Evolutionary conservation across 2,329 filamentous ascomycete species (phyloP), one percentile per base, ranked within the genome.

Genomic region (Emericellopsis atlantica): DNA sequence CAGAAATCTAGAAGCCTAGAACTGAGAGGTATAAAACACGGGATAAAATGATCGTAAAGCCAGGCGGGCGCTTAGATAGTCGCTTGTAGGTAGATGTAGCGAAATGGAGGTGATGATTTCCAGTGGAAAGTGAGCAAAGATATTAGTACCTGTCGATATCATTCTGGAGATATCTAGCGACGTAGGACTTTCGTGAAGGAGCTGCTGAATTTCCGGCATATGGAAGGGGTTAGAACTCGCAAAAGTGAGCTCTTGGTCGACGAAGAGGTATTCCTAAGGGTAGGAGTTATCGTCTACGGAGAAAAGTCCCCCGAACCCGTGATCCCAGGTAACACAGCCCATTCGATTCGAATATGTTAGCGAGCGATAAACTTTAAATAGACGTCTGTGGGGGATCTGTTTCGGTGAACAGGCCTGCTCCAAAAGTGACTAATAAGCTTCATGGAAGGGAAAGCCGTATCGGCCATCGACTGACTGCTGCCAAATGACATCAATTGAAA

Each of bases 381-480:
- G 42, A 38, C 36, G 39, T 31, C 42, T 41, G 0, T n/a, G 23
- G 16, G 44, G 44, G 26, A 46, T 36, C 23, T 26, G 26, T 26
- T 26, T 31, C 10, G 42, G 36, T 16, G 36, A 40, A 40, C 37
- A 32, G 22, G 32, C 40, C 26, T 40, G 22, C 36, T 46, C 44
- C n/a, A 46, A 40, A 36, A 45, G 37, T 14, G 32, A 37, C 45
- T 38, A 46, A 37, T 43, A 46, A 32, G 43, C 43, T 32, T 39
- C 43, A 43, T 46, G 43, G 40, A 44, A 43, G n/a, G 43, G 40
- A 43, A 43, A 46, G 22, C 45, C 43, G 23, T 44, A 34, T 14
- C 42, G 41, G 21, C 44, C 42, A 40, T 46, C 26, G 14, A 38
- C 16, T 32, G 42, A 42, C 15, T 3, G 1, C 33, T 46, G 42